A percentile compares a stretch with the other conserved stretches of the same genome.
phyloP scores from a whole-genome alignment of 768 basidiomycete genomes.

The Harrya chromipes region DNA sequence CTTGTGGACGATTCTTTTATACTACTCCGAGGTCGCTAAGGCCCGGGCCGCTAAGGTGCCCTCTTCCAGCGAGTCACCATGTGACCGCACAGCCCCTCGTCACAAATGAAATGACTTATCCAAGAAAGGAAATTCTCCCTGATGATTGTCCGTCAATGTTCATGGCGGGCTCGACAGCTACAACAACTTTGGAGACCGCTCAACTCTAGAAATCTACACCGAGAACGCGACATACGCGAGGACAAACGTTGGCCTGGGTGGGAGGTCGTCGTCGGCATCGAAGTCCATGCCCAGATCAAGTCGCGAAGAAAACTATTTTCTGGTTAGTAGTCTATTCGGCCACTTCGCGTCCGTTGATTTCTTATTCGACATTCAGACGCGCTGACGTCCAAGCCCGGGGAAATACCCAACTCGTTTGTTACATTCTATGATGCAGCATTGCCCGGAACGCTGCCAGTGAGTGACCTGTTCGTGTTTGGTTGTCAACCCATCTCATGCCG shows the following conservation, averaged over 20 bases:
- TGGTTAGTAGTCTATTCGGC: conserved; percentile 33
- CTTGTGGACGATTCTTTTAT: too few relatives aligned
- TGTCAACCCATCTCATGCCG: not conserved
- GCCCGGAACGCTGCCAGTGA: conserved; percentile 89
- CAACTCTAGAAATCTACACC: not conserved
- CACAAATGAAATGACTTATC: too few relatives aligned
- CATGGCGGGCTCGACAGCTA: conserved; percentile 11
- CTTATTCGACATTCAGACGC: conserved; percentile 31
- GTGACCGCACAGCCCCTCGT: too few relatives aligned
- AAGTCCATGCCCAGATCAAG: conserved; percentile 94
- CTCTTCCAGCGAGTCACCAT: too few relatives aligned
- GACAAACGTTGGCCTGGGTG: conserved; percentile 74
- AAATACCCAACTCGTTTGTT: conserved; percentile 69
- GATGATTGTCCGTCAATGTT: conserved; percentile 22
- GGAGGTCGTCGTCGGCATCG: conserved; percentile 89
- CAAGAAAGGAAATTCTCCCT: conserved; percentile 15
- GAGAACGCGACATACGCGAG: conserved; percentile 4
- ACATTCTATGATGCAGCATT: conserved; percentile 84
- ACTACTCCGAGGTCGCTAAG: too few relatives aligned
- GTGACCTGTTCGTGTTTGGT: conserved; percentile 21
- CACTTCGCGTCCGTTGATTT: not conserved
- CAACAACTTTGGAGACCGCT: conserved; percentile 15
- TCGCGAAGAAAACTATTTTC: conserved; percentile 90
- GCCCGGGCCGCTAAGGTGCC: too few relatives aligned
- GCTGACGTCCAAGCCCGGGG: conserved; percentile 42